These are phyloP conservation scores for Trametopsis cervina DNA, from an alignment of 768 basidiomycete species.

Conservation along the genomic window DNA sequence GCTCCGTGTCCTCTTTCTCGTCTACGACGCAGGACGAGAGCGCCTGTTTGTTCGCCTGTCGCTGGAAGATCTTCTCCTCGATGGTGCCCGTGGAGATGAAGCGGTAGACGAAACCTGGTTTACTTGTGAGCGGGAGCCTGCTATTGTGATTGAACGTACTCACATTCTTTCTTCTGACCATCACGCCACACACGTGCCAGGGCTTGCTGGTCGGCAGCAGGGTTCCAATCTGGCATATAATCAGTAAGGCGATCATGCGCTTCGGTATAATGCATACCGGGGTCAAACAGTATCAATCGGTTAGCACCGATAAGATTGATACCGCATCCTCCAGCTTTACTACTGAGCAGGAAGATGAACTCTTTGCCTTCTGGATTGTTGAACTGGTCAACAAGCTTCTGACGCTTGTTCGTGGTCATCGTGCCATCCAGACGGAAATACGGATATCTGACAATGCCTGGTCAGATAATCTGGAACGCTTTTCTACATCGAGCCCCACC, in stretches of 20 bases:
- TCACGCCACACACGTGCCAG: constrained; percentile 99
- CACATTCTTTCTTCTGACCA: constrained; percentile 99
- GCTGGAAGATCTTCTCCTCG: constrained; percentile 98
- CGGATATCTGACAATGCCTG: constrained; percentile 65
- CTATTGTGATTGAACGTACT: constrained; percentile 20
- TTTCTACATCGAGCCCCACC: too few relatives aligned
- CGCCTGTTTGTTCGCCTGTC: constrained; percentile 94
- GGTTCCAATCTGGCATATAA: constrained; percentile 87
- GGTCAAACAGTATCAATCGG: constrained; percentile 91
- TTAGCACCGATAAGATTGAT: constrained; percentile 98
- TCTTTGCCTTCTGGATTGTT: constrained; percentile 91
- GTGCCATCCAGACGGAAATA: constrained; percentile 93
- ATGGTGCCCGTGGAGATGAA: constrained; percentile 97
- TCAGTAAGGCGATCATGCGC: neutral
- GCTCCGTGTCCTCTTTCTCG: constrained; percentile 90
- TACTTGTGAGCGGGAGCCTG: neutral
- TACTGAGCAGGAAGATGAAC: constrained; percentile 90
- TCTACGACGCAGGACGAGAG: constrained; percentile 98
- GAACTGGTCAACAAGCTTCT: constrained; percentile 95
- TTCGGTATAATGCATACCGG: constrained; percentile 42
- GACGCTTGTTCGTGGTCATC: constrained; percentile 86
- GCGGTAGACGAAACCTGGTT: constrained; percentile 89
- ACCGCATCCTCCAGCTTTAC: constrained; percentile 93
- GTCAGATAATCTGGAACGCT: too few relatives aligned
- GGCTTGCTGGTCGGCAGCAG: constrained; percentile 97